phyloP scores from a whole-genome alignment of 2,329 filamentous ascomycete genomes.

The Thielaviopsis euricoi region DNA sequence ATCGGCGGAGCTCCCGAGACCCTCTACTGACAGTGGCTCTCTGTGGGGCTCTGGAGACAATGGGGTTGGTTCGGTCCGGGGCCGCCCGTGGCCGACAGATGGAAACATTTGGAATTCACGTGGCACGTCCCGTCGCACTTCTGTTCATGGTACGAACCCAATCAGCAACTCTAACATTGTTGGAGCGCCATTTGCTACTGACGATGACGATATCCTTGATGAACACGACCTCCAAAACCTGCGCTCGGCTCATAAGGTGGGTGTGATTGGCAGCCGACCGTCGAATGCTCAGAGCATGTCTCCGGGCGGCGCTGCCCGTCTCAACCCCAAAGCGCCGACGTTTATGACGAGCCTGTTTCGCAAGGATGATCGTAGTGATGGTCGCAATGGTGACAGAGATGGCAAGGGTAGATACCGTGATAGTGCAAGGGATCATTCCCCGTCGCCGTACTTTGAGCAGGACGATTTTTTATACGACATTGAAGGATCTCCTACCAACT shows the following conservation, averaged over 20 bases:
- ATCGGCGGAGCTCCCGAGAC: conserved; percentile 55
- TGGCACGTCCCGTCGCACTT: conserved; percentile 64
- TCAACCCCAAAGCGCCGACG: conserved; percentile 80
- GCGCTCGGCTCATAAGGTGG: conserved; percentile 34
- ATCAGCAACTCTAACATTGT: conserved; percentile 19
- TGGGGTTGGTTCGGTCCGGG: conserved; percentile 30
- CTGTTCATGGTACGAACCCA: conserved; percentile 59
- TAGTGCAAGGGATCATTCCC: background rate
- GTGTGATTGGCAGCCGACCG: conserved; percentile 68
- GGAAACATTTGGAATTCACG: conserved; percentile 37
- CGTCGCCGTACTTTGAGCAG: background rate
- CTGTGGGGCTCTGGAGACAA: conserved; percentile 49
- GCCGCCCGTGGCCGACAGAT: conserved; percentile 49
- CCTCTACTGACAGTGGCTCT: conserved; percentile 62
- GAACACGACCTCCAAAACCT: conserved; percentile 37
- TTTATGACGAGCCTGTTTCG: conserved; percentile 62
- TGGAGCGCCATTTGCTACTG: conserved; percentile 26
- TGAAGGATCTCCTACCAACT: conserved; percentile 34
- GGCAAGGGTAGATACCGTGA: conserved; percentile 19
- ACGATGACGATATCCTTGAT: conserved; percentile 47
- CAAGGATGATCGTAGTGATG: conserved; percentile 17
- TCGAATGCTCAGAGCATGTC: conserved; percentile 20
- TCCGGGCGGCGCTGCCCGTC: conserved; percentile 38
- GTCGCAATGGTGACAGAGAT: conserved; percentile 18
- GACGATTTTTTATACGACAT: conserved; percentile 12